Percentiles rank a stretch among this genome's conserved stretches.
These are phyloP conservation scores for Xylariaceae sp. DNA, from an alignment of 2,329 filamentous ascomycete genomes.

Conservation along the genomic window DNA sequence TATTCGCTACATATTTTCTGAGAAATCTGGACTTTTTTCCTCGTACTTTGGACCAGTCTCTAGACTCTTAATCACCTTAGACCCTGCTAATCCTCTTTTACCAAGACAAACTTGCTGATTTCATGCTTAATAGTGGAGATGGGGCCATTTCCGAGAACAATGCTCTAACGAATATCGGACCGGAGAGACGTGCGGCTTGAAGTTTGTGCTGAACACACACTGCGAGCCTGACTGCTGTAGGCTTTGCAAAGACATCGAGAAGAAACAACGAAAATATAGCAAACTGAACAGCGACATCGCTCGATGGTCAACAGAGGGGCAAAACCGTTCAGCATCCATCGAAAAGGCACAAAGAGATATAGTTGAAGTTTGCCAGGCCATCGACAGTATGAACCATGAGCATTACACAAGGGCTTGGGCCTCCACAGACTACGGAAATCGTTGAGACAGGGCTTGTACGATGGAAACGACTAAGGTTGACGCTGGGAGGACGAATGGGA, in stretches of 20 bases:
- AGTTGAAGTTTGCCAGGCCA: conserved; percentile 58
- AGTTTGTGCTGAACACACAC: conserved; percentile 74
- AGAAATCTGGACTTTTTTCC: no score
- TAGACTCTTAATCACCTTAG: no score
- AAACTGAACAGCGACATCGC: conserved; percentile 72
- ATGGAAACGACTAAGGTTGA: no score
- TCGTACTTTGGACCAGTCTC: no score
- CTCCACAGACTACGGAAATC: conserved; percentile 11
- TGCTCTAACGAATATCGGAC: conserved; percentile 94
- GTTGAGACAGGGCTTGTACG: no score
- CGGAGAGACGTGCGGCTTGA: conserved; percentile 93
- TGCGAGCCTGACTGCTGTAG: conserved; percentile 66
- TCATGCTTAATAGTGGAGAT: no score
- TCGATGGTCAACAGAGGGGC: conserved; percentile 72
- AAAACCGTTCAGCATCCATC: conserved; percentile 67
- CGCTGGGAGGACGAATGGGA: no score
- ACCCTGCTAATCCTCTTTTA: no score
- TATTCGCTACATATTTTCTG: no score
- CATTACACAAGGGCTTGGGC: conserved; percentile 39
- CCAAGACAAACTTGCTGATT: no score
- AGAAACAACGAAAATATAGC: conserved; percentile 70
- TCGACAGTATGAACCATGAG: conserved; percentile 42
- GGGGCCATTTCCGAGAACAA: conserved; percentile 88
- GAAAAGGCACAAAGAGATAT: conserved; percentile 69
- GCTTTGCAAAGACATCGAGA: conserved; percentile 83